A percentile compares a stretch with the other conserved stretches of the same genome.
Evolutionary conservation across 2,329 filamentous ascomycete genomes (phyloP).

Genomic region (Incumbomyces lentus): DNA sequence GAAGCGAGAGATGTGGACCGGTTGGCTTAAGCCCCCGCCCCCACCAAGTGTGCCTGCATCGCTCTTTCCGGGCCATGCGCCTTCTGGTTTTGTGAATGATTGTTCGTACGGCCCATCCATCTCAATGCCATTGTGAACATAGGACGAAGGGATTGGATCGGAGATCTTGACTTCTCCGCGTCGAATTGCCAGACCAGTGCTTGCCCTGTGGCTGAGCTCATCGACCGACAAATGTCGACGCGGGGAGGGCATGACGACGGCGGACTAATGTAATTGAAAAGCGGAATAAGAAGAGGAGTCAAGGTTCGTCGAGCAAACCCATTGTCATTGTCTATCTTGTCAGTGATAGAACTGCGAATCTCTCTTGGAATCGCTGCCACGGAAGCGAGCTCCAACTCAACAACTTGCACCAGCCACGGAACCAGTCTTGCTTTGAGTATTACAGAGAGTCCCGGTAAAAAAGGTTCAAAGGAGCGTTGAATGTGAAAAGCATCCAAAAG

Average conservation of each 20-base stretch:
- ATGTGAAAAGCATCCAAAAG: not conserved
- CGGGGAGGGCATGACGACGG: not conserved
- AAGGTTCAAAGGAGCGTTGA: too few species aligned
- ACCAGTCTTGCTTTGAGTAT: not conserved
- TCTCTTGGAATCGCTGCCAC: not conserved
- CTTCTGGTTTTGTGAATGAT: not conserved
- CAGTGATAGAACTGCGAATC: not conserved
- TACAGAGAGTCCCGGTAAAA: too few species aligned
- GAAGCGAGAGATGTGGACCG: slow-evolving; percentile 11
- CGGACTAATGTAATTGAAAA: not conserved
- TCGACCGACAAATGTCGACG: slow-evolving; percentile 3
- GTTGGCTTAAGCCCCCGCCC: slow-evolving; percentile 6
- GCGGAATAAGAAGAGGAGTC: not conserved
- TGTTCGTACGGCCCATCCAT: slow-evolving; percentile 3
- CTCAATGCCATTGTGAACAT: slow-evolving; percentile 3
- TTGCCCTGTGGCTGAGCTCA: slow-evolving; percentile 6
- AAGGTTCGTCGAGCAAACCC: not conserved
- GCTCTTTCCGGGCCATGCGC: slow-evolving; percentile 12
- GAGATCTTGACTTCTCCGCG: slow-evolving; percentile 26
- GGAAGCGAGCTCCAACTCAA: not conserved
- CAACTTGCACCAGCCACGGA: not conserved
- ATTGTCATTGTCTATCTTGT: not conserved
- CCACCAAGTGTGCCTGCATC: slow-evolving; percentile 7
- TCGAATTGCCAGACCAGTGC: slow-evolving; percentile 19
- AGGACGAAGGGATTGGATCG: slow-evolving; percentile 20